Base-by-base conservation (phyloP, 2,329 filamentous ascomycete species). In the Colletotrichum sansevieriae region DNA sequence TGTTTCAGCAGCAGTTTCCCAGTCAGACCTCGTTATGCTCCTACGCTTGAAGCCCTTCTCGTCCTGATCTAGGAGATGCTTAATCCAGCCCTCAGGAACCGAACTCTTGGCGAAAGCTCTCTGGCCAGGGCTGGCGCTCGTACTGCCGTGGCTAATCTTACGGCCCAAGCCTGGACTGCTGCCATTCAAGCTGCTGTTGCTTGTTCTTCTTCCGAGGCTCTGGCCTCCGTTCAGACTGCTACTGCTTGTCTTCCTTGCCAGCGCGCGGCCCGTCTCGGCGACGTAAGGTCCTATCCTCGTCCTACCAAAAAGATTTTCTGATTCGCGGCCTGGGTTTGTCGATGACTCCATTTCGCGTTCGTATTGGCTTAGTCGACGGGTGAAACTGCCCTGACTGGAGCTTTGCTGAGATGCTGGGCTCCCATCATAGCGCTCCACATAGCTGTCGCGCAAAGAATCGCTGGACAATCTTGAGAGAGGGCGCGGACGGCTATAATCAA, bases 281-380 rank as follows among this genome's bases (percentile, higher is more conserved):
- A 82, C 77, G 51, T 75, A 78, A 35, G 76, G 71, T 2, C 76
- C 77, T 29, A 77, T 65, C 41, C 74, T 78, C 41, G 74, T 74
- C 63, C 77, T 79, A 29, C 76, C 75, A 65, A 83, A 81, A 11
- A 82, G 71, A 46, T 78, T 76, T 59, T 73, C 74, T 46, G 77
- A 64, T 37, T 76, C 71, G 15, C 72, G 72, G 25, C 41, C 60
- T 15, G 63, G 63, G 64, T 46, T 68, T 57, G 44, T 72, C 71
- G 37, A 72, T 71, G 44, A 59, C 56, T 22, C 54, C 54, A 35
- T 71, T 29, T 63, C 71, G 39, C 65, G 65, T 58, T 61, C 64
- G 47, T 35, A 72, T 63, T 65, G 54, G 49, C 44, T 64, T 13
- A 65, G 41, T 37, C 54, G 65, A 20, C 55, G 59, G 2, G 59